These are phyloP conservation scores for Begonia loranthoides DNA, from an alignment of 306 rosid species.

Conservation along the genomic window DNA sequence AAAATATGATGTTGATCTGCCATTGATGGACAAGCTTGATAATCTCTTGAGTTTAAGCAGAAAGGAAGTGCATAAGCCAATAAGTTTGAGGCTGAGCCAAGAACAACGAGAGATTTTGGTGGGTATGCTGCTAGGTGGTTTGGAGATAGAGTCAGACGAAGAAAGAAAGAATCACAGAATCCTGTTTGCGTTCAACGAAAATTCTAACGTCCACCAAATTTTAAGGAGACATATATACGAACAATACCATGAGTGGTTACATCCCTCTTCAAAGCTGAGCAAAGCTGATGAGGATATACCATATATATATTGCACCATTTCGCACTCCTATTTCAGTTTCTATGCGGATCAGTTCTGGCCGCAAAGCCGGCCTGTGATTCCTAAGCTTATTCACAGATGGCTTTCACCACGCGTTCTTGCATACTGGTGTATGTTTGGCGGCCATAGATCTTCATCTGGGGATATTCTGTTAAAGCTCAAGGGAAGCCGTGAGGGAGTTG, in stretches of 20 bases:
- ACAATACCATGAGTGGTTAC: conserved; percentile 78
- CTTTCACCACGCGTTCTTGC: conserved; percentile 82
- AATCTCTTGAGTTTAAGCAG: conserved; percentile 58
- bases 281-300: conserved; percentile 42
- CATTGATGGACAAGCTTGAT: conserved; percentile 62
- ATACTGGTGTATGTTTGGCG: conserved; percentile 92
- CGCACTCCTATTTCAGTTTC: conserved; percentile 64
- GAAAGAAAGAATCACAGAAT: conserved; percentile 49
- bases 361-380: conserved; percentile 45
- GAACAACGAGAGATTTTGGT: conserved; percentile 80
- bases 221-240: conserved; percentile 54
- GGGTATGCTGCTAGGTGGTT: conserved; percentile 79
- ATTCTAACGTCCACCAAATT: conserved; percentile 28
- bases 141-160: conserved; percentile 68
- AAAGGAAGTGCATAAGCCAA: conserved; percentile 37
- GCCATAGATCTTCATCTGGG: conserved; percentile 48
- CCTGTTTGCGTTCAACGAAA: conserved; percentile 48
- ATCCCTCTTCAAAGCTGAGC: conserved; percentile 52
- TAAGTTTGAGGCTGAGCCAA: conserved; percentile 59
- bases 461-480: conserved; percentile 63
- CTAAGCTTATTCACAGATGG: conserved; percentile 85
- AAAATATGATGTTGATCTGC: conserved; percentile 51
- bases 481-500: conserved; percentile 69
- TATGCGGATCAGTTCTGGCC: conserved; percentile 92
- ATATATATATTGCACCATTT: conserved; percentile 40